These are phyloP conservation scores for Zygosaccharomyces sapae DNA, from an alignment of 1,139 yeast species.

Conservation along the genomic window DNA sequence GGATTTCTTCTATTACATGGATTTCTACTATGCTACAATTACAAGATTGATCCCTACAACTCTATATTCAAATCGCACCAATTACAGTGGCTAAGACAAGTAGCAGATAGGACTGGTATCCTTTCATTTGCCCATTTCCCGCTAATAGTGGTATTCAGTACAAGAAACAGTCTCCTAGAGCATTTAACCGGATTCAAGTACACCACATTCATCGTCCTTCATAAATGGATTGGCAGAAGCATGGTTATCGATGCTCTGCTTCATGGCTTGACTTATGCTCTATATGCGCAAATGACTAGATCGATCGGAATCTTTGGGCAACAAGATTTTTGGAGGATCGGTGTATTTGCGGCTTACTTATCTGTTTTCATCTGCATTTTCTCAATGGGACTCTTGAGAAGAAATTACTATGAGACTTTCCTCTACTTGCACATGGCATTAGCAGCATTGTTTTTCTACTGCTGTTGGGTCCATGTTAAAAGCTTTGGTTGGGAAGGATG, in stretches of 20 bases:
- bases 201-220: conserved; percentile 55
- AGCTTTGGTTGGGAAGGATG: conserved; percentile 45
- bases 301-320: conserved; percentile 11
- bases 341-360: conserved; percentile 47
- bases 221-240: conserved; percentile 61
- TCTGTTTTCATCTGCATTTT: conserved; percentile 43
- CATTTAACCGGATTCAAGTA: conserved; percentile 62
- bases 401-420: conserved; percentile 60
- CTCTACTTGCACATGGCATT: conserved; percentile 53
- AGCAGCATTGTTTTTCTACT: conserved; percentile 53
- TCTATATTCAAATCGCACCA: conserved; percentile 42
- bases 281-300: conserved; percentile 27
- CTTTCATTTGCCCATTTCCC: conserved; percentile 49
- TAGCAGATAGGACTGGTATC: conserved; percentile 53
- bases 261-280: conserved; percentile 47
- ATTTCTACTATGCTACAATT: conserved; percentile 41
- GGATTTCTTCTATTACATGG: conserved; percentile 46
- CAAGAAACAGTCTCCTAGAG: conserved; percentile 61
- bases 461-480: conserved; percentile 56
- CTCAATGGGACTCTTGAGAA: conserved; percentile 51
- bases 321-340: conserved; percentile 44
- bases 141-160: conserved; percentile 49
- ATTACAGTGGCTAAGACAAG: conserved; percentile 40
- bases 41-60: conserved; percentile 39
- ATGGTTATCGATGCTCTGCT: conserved; percentile 37